Evolutionary conservation across 805 yeast genomes (phyloP).

Genomic region (Wickerhamiella kurtzmanii): DNA sequence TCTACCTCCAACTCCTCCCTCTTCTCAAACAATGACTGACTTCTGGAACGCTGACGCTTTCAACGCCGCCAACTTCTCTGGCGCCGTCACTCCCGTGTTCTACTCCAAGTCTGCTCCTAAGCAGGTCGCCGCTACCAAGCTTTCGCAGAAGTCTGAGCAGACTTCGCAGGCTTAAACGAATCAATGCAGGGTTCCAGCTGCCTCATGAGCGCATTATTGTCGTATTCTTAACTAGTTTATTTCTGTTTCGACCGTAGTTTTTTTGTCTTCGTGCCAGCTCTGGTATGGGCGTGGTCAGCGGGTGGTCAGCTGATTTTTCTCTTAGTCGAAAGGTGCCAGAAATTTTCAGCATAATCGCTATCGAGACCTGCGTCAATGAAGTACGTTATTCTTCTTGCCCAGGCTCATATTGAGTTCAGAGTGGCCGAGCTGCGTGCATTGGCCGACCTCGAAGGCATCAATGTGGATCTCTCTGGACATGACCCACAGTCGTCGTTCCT

Average conservation of each 20-base stretch:
- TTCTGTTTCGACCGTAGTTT: no score
- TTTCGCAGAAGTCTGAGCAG: no score
- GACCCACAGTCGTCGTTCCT: constrained; percentile 53
- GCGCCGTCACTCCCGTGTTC: constrained; percentile 5
- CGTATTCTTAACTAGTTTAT: not conserved
- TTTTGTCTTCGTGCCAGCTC: no score
- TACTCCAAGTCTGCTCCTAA: not conserved
- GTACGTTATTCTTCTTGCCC: constrained; percentile 75
- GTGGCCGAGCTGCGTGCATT: constrained; percentile 72
- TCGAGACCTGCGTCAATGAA: no score
- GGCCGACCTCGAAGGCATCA: constrained; percentile 48
- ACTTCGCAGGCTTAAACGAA: no score
- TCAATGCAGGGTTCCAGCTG: no score
- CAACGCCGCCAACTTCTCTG: constrained; percentile 5
- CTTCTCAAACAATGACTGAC: not conserved
- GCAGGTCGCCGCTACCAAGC: not conserved
- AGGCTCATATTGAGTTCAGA: constrained; percentile 66
- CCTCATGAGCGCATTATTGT: no score
- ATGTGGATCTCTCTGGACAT: constrained; percentile 47
- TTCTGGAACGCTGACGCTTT: constrained; percentile 2
- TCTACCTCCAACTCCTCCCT: not conserved
- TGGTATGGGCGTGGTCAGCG: not conserved
- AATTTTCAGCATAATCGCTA: no score
- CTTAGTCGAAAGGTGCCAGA: no score
- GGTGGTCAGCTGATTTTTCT: not conserved